Base-by-base conservation (phyloP, 192 early-diverging fungal species). In the Pilobolus umbonatus region DNA sequence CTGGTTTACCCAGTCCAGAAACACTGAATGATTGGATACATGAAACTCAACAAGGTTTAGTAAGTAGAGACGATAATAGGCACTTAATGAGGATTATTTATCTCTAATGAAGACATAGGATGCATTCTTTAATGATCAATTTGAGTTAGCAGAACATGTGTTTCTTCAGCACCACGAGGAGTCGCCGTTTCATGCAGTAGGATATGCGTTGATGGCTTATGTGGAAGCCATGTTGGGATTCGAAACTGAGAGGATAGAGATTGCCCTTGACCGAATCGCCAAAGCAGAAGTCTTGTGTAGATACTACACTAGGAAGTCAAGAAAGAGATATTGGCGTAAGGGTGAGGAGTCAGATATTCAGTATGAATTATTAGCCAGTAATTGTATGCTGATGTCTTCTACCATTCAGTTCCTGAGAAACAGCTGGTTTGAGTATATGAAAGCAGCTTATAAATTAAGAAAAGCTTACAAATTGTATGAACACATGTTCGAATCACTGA, bases 331-430 rank as follows among this genome's bases (percentile, higher is more conserved):
- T 4, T 36, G 30, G 44, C 5, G 29, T 19, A 59, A 21, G 5
- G 29, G 29, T 3, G 29, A 24, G 9, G 32, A 48, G 1, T 11
- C 42, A 30, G 42, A 47, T 7, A 55, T 66, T 7, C 57, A 65
- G 12, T 66, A 72, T 47, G 64, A 72, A 36, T 17, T 72, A 0
- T 32, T 72, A 12, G 64, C 66, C 11, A 46, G 51, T 17, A 72
- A 72, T 34, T 72, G 70, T 51, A 67, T 66, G 44, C 40, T 72
- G 28, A 72, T 72, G 70, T 62, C 64, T 0, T 65, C 70, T 10
- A 72, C 70, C 0, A 53, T 72, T 2, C 70, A 72, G 46, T 66
- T 72, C 24, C 44, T 72, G 22, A 30, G 58, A 10, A 59, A 72
- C 11, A 61, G 46, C 36, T 72, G 70, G 70, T 24, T 67, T 32